Base-by-base conservation (phyloP, 345 rosid species). In the Atalantia buxifolia region DNA sequence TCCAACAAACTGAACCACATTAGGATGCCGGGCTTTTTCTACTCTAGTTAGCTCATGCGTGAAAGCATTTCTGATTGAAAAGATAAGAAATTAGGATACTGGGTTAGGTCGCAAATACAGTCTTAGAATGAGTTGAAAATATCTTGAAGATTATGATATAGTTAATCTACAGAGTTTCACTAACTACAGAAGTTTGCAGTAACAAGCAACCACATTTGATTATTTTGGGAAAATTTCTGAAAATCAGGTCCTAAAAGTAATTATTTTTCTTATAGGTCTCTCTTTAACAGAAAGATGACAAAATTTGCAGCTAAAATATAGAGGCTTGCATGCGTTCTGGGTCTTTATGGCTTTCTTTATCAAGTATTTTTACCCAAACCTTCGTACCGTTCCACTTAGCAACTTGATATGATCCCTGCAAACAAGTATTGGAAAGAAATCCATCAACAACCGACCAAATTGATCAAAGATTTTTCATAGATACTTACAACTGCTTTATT, bases 351-450 rank as follows among this genome's bases (percentile, higher is more conserved):
- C 91, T 84, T 64, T 94, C 95, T 85, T 82, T 90, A 57, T 96
- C 98, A 33, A 92, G 88, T 81, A 96, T 96, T 89, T 96, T 96
- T 16, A 94, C 97, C 2, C 94, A 80, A 67, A 96, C 97, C 84
- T 93, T 91, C 10, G 98, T 94, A 66, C 98, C 99, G 81, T 96
- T 96, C 99, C 99, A 96, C 84, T 92, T 96, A 77, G 97, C 99
- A 56, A 94, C 93, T 90, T 96, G 99, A 89, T 91, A 96, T 33
- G 90, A 61, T 71, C 99, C 99, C 98, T 96, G 90, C 63, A 63
- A 78, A 38, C 59, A 53, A 36, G 61, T 40, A 69, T 38, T 60
- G 9, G 31, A 66, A 31, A 36, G 50, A 28, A 25, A 62, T n/a
- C 19, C 19, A 56, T 9, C 12, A 73, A 60, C 40, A 75, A 45